These are phyloP conservation scores for Aspergillus mulundensis DNA, from an alignment of 495 filamentous ascomycete genomes.

Conservation along the genomic window DNA sequence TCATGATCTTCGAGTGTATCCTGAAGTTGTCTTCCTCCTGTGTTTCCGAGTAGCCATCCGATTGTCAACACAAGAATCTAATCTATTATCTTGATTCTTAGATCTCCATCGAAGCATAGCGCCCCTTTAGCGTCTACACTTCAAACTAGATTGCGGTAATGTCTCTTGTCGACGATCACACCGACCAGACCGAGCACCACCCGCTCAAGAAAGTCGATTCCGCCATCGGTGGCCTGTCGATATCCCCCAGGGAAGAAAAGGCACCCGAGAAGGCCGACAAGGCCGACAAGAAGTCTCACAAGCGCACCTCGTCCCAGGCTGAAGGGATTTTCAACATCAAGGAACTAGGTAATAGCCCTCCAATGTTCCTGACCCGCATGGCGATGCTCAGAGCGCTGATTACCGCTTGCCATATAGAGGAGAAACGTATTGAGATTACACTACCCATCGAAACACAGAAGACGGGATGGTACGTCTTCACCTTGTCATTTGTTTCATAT, in stretches of 20 bases:
- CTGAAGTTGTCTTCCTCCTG: neutral
- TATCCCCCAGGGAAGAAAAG: constrained; percentile 61
- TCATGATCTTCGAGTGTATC: neutral
- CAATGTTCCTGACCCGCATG: neutral
- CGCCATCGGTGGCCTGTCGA: constrained; percentile 72
- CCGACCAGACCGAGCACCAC: constrained; percentile 37
- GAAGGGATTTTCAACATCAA: constrained; percentile 75
- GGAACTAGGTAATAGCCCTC: constrained; percentile 65
- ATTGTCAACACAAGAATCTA: neutral
- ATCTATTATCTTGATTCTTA: neutral
- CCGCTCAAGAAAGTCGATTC: constrained; percentile 83
- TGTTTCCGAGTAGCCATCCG: neutral
- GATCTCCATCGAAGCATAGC: constrained; percentile 3
- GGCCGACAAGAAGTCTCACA: constrained; percentile 49
- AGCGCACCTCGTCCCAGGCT: constrained; percentile 62
- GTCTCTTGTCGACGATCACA: constrained; percentile 34
- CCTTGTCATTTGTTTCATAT: constrained; percentile 1
- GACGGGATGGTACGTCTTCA: constrained; percentile 71
- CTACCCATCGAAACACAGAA: constrained; percentile 86
- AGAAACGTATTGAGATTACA: constrained; percentile 65
- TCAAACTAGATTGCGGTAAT: constrained; percentile 38
- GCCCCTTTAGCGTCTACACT: neutral
- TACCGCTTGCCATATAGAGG: constrained; percentile 48
- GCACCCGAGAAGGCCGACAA: constrained; percentile 30
- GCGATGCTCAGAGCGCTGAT: neutral